A percentile compares a stretch with the other conserved stretches of the same genome.
Conservation (phyloP, 2,329 filamentous ascomycete genomes). For the Epicoccum sorghinum region DNA sequence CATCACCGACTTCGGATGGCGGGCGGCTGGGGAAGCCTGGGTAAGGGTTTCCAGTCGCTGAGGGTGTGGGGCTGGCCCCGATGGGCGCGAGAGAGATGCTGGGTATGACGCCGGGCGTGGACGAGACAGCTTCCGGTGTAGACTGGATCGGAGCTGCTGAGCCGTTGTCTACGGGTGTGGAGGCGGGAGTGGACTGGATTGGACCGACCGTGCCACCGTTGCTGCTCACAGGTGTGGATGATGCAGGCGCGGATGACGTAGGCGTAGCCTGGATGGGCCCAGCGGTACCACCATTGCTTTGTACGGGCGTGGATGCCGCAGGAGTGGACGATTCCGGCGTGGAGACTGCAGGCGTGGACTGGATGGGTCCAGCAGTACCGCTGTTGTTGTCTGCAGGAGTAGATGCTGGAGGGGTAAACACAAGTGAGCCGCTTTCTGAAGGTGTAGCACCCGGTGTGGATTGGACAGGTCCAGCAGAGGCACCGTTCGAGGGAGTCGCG, state of each 20-base stretch:
- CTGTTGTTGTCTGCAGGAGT: background rate
- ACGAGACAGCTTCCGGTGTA: background rate
- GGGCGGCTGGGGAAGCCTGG: background rate
- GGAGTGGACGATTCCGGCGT: no score
- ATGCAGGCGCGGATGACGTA: no score
- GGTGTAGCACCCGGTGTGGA: background rate
- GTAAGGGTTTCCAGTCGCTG: no score
- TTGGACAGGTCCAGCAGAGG: background rate
- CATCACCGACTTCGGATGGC: slow-evolving; percentile 17
- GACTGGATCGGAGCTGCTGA: background rate
- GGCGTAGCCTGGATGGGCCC: no score
- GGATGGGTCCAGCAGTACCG: background rate
- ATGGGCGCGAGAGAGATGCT: no score
- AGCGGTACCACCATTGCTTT: no score
- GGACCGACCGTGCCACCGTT: background rate
- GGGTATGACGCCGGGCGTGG: background rate
- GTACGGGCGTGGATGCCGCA: no score
- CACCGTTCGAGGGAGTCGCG: background rate
- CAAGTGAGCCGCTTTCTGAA: no score
- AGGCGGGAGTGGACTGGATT: background rate
- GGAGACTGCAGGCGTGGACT: background rate
- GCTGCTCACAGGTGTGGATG: background rate
- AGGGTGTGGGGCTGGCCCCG: no score
- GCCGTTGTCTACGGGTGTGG: background rate
- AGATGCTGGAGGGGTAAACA: background rate